Conservation (phyloP, 345 rosid species). For the Turritis glabra region DNA sequence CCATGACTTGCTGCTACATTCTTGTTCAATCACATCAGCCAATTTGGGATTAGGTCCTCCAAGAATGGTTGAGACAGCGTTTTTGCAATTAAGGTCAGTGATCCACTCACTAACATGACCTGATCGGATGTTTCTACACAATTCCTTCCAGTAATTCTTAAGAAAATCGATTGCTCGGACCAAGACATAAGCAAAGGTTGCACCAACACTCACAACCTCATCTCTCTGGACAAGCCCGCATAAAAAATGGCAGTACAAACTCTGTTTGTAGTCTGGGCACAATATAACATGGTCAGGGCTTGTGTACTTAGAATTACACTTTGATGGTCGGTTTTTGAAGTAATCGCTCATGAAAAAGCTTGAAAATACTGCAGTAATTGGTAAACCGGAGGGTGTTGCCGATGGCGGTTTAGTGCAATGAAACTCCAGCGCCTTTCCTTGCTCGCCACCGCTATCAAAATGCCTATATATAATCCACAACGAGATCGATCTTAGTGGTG, state of each 20-base stretch:
- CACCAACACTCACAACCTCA: slow-evolving; percentile 48
- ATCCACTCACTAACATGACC: slow-evolving; percentile 64
- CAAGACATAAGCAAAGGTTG: slow-evolving; percentile 53
- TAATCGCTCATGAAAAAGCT: neutral
- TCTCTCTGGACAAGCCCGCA: slow-evolving; percentile 56
- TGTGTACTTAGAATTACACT: neutral
- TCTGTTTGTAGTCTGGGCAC: slow-evolving; percentile 59
- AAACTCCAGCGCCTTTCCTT: neutral
- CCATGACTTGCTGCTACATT: slow-evolving; percentile 52
- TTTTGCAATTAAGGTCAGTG: slow-evolving; percentile 46
- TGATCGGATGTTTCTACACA: slow-evolving; percentile 50
- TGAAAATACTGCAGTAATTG: neutral
- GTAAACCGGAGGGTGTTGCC: neutral
- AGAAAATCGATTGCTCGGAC: slow-evolving; percentile 53
- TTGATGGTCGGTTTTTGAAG: neutral
- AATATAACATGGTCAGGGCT: slow-evolving; percentile 14
- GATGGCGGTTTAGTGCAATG: neutral
- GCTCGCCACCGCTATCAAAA: neutral
- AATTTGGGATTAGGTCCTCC: slow-evolving; percentile 40
- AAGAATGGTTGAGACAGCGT: slow-evolving; percentile 38
- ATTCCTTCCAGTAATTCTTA: slow-evolving; percentile 53
- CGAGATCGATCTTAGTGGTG: neutral
- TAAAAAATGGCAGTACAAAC: slow-evolving; percentile 65
- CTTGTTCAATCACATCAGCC: slow-evolving; percentile 45
- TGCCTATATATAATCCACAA: neutral